These are phyloP conservation scores for Exophiala spinifera DNA, from an alignment of 2,329 filamentous ascomycete genomes.

Conservation along the genomic window DNA sequence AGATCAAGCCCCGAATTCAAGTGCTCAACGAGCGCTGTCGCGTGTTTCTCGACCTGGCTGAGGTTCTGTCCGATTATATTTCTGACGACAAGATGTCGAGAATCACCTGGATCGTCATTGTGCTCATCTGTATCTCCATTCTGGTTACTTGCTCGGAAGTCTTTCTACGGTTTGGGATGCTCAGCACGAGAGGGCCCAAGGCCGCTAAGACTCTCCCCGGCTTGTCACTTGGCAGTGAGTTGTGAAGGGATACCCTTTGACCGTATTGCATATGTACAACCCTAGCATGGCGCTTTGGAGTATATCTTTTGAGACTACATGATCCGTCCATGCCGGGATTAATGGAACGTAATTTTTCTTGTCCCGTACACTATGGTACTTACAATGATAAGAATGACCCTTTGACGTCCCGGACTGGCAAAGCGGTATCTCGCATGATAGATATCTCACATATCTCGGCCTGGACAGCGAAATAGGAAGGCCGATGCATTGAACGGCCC, in stretches of 20 bases:
- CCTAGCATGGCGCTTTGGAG: neutral
- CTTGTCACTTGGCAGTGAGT: constrained; percentile 10
- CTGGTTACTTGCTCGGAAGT: constrained; percentile 89
- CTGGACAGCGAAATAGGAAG: neutral
- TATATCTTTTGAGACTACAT: too few relatives aligned
- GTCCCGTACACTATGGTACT: too few relatives aligned
- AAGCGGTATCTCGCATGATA: too few relatives aligned
- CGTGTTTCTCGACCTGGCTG: constrained; percentile 92
- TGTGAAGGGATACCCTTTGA: constrained; percentile 2
- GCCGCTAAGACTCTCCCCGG: constrained; percentile 5
- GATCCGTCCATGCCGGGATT: too few relatives aligned
- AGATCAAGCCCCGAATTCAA: constrained; percentile 93
- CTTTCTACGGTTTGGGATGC: constrained; percentile 75
- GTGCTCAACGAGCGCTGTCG: constrained; percentile 95
- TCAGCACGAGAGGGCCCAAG: constrained; percentile 38
- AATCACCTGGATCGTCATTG: constrained; percentile 92
- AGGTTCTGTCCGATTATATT: constrained; percentile 89
- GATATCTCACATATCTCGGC: neutral
- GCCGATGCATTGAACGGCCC: neutral
- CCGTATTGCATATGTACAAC: neutral
- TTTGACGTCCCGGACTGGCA: too few relatives aligned
- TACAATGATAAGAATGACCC: too few relatives aligned
- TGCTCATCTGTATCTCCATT: constrained; percentile 87
- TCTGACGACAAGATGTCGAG: constrained; percentile 92
- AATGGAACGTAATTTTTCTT: too few relatives aligned